Evolutionary conservation across 192 early-diverging fungal species (phyloP), one percentile per base, ranked within the genome.

Genomic region (Coemansia sp.): DNA sequence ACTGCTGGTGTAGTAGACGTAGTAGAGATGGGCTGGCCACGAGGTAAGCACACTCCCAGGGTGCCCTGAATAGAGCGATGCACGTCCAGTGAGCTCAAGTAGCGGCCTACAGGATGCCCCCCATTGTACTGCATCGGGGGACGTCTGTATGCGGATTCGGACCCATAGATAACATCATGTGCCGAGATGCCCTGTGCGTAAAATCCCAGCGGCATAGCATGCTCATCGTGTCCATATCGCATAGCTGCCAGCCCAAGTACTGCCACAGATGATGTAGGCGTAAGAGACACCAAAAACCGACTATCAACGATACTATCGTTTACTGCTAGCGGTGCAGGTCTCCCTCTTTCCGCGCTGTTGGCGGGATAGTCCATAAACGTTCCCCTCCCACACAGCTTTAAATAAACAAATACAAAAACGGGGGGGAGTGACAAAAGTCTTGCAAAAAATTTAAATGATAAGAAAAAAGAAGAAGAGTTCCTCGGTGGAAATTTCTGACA

Each of bases 1-100:
- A 79, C 60, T 21, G 77, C 77, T 2, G 77, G 77, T 2, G 77
- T 74, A 20, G 77, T 79, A 14, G 65, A 57, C 20, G 62, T 74
- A 2, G 77, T 74, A 11, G 71, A 65, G 26, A 80, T 65, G 3
- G 67, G 59, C 38, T 28, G 16, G 0, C 34, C 59, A 18, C 51
- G 16, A n/a, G 65, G 60, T 16, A 24, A 23, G 23, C 59, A 53
- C 24, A 53, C 2, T 28, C 31, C 35, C 11, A 43, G 33, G 28
- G 6, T 35, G 2, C 34, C 51, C 20, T 45, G 40, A 8, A 28
- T 28, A 9, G 48, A 31, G 51, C 35, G 23, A 37, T 61, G 66
- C 62, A 64, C 11, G 10, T 64, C 74, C 10, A 76, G 20, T 10
- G 69, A 71, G 40, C 61, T 67, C 53, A 71, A 34, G 21, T 71